Base-by-base conservation (phyloP, 2,329 filamentous ascomycete genomes). In the Rhynchosporium graminicola region DNA sequence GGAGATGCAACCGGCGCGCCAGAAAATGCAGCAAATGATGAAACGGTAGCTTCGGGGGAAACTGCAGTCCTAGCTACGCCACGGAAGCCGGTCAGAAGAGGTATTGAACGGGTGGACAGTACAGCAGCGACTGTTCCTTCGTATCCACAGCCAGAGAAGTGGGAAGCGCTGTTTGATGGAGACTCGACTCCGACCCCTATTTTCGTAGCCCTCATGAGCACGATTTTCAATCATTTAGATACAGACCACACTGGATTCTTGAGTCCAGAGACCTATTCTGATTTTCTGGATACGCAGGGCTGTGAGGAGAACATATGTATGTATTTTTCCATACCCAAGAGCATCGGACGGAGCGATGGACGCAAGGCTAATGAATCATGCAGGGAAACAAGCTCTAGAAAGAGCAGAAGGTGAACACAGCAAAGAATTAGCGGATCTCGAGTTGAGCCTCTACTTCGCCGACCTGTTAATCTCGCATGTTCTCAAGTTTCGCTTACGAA, bases 71-170 rank as follows among this genome's bases (percentile, higher is more conserved):
- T 63, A 33, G 65, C 60, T 8, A 64, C 65, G 15, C 63, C 68
- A 38, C 64, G 60, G 3, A 63, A 54, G 40, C 61, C 59, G 3
- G 42, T 55, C 4, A 50, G 38, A 15, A 40, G 55, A 47, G 48
- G 26, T 3, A 13, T 64, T 82, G 59, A 65, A 48, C 38, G 42
- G 8, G 40, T 63, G 82, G 65, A 68, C 20, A 59, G 62, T 40
- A 31, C 46, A 5, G 64, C 52, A 15, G 55, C 55, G 4, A 26
- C 8, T 12, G 36, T 29, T 2, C 65, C 65, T 15, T 60, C 59
- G 20, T 67, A 69, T 28, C 57, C 65, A 33, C 58, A 59, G 33
- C 69, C 68, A 33, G 56, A 59, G 5, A 64, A 50, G 36, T 72
- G 70, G 70, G 62, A 64, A 50, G 63, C 68, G 3, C 58, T 72